Conservation (phyloP, 2,329 filamentous ascomycete genomes). For the Fusarium tanahbumbuense region DNA sequence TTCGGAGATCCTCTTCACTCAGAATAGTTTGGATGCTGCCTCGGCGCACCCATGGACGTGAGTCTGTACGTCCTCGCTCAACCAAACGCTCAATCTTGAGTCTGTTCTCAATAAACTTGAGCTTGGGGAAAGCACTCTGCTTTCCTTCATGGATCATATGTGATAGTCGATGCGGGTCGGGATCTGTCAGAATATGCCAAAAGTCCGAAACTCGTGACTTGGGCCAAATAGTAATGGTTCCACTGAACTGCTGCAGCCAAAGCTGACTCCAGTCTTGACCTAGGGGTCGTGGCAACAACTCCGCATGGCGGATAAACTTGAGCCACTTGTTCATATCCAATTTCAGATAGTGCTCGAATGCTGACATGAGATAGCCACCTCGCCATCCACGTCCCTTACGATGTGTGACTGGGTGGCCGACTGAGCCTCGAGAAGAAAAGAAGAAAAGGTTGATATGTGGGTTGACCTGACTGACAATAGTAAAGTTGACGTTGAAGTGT, state of each 20-base stretch:
- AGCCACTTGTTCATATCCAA: conserved; percentile 98
- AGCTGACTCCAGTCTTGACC: conserved; percentile 98
- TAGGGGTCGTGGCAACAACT: conserved; percentile 87
- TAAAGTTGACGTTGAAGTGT: conserved; percentile 99
- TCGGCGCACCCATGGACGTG: conserved; percentile 59
- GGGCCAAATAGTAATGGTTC: conserved; percentile 97
- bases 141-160: conserved; percentile 92
- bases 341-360: conserved; percentile 94
- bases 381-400: conserved; percentile 94
- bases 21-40: conserved; percentile 70
- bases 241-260: conserved; percentile 94
- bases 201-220: conserved; percentile 84
- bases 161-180: conserved; percentile 77
- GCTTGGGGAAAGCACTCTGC: conserved; percentile 88
- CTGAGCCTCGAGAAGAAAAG: conserved; percentile 92
- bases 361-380: conserved; percentile 92
- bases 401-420: conserved; percentile 93
- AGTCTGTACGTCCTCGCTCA: conserved; percentile 68
- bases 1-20: conserved; percentile 69
- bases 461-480: conserved; percentile 89
- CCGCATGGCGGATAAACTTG: conserved; percentile 90
- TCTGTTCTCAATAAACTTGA: conserved; percentile 90
- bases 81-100: conserved; percentile 81
- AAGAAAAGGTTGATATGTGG: conserved; percentile 99
- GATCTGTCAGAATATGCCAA: conserved; percentile 86